Evolutionary conservation across 805 yeast genomes (phyloP).

Genomic region (Candida boleticola): DNA sequence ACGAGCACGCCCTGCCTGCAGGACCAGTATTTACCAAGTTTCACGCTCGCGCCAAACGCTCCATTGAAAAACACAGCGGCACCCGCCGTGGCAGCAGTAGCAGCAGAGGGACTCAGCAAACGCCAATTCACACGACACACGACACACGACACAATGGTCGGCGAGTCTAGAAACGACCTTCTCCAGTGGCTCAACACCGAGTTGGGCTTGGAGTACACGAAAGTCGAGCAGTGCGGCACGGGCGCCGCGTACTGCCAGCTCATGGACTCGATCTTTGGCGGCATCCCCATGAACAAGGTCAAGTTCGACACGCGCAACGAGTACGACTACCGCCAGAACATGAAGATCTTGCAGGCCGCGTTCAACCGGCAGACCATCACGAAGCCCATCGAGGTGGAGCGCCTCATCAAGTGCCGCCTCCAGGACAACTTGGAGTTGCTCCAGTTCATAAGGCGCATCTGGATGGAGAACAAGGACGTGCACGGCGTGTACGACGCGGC

Average conservation of each 20-base stretch:
- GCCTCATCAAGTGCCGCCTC: constrained; percentile 78
- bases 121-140: neutral
- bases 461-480: constrained; percentile 75
- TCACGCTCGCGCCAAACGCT: no score
- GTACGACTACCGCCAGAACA: constrained; percentile 75
- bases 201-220: constrained; percentile 60
- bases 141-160: constrained; percentile 24
- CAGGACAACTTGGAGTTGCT: constrained; percentile 93
- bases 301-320: constrained; percentile 62
- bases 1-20: no score
- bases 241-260: constrained; percentile 96
- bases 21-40: no score
- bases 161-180: constrained; percentile 82
- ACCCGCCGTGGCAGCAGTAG: no score
- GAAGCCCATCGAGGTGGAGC: constrained; percentile 76
- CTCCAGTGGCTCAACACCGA: constrained; percentile 81
- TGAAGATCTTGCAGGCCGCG: constrained; percentile 81
- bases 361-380: constrained; percentile 70
- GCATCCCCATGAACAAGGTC: constrained; percentile 77
- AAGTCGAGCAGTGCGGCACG: constrained; percentile 90
- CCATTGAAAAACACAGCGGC: no score
- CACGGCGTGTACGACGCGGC: constrained; percentile 64
- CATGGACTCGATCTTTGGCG: constrained; percentile 79
- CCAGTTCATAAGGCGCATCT: constrained; percentile 85
- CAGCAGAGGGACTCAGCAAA: no score